Conservation (phyloP, 2,329 filamentous ascomycete genomes). For the Gremmenia infestans region DNA sequence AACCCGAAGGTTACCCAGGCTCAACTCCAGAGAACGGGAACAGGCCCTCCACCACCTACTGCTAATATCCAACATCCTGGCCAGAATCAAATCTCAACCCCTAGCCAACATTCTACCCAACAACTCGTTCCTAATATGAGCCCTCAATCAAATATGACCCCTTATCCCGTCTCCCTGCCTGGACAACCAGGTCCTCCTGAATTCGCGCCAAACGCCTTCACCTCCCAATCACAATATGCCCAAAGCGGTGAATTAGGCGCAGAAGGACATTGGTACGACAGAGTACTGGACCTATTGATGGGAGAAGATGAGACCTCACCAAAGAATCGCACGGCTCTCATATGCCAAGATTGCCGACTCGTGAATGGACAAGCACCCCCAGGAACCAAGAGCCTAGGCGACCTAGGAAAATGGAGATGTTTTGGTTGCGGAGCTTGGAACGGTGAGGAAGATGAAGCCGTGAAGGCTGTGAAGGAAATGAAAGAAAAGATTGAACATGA, state of each 20-base stretch:
- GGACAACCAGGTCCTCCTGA: constrained; percentile 42
- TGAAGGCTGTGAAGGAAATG: constrained; percentile 54
- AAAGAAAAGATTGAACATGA: constrained; percentile 26
- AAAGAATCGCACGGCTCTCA: constrained; percentile 84
- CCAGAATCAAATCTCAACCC: constrained; percentile 10
- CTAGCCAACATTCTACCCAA: constrained; percentile 23
- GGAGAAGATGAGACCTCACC: constrained; percentile 92
- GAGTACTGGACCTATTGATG: constrained; percentile 83
- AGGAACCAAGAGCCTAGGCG: constrained; percentile 69
- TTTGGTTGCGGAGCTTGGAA: constrained; percentile 79
- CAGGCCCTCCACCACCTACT: constrained; percentile 56
- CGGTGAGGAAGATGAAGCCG: constrained; percentile 74
- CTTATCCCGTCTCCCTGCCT: constrained; percentile 21
- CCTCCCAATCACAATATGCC: constrained; percentile 30
- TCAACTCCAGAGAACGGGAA: constrained; percentile 39
- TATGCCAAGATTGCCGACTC: constrained; percentile 75
- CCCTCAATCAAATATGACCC: constrained; percentile 14
- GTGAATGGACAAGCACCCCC: constrained; percentile 96
- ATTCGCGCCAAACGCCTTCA: constrained; percentile 70
- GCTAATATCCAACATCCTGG: constrained; percentile 52
- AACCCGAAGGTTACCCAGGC: constrained; percentile 15
- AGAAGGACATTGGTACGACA: constrained; percentile 80
- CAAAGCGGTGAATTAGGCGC: constrained; percentile 15
- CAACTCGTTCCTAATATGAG: constrained; percentile 18
- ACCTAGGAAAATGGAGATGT: constrained; percentile 84